Evolutionary conservation across 148 eudicot species (phyloP).

Genomic region (Suaeda aralocaspica): DNA sequence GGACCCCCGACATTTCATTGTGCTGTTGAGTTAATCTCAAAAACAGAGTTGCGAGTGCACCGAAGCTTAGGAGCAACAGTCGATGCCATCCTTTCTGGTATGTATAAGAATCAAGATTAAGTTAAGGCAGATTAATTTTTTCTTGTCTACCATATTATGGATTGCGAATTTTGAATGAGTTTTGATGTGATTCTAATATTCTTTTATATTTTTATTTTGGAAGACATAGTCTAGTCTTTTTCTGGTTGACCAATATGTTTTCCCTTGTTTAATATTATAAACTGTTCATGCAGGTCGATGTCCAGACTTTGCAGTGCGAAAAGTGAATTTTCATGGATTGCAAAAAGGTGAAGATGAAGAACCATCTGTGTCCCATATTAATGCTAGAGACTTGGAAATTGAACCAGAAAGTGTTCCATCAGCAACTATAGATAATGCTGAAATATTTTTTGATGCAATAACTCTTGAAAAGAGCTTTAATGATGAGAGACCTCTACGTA

Average conservation of each 20-base stretch:
- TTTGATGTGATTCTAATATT: neutral
- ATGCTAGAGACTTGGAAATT: conserved; percentile 27
- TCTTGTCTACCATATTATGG: neutral
- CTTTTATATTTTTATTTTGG: conserved; percentile 18
- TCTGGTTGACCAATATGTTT: neutral
- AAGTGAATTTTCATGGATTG: conserved; percentile 43
- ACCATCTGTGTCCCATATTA: conserved; percentile 25
- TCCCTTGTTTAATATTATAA: conserved; percentile 3
- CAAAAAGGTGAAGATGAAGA: conserved; percentile 28
- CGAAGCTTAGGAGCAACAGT: conserved; percentile 74
- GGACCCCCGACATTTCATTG: conserved; percentile 87
- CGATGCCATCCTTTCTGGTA: conserved; percentile 84
- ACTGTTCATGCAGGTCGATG: conserved; percentile 58
- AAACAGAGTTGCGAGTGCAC: conserved; percentile 70
- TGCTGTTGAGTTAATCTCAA: conserved; percentile 85
- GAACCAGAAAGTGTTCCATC: conserved; percentile 32
- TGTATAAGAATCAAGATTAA: too few species aligned
- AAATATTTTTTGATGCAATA: conserved; percentile 25
- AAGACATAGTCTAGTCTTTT: conserved; percentile 28
- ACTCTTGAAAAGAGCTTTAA: conserved; percentile 26
- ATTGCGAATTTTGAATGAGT: neutral
- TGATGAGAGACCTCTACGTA: conserved; percentile 39
- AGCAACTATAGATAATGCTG: conserved; percentile 27
- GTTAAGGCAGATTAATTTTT: neutral
- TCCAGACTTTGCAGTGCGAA: conserved; percentile 68